These are phyloP conservation scores for Populus tremula DNA, from an alignment of 345 rosid species.

Conservation along the genomic window DNA sequence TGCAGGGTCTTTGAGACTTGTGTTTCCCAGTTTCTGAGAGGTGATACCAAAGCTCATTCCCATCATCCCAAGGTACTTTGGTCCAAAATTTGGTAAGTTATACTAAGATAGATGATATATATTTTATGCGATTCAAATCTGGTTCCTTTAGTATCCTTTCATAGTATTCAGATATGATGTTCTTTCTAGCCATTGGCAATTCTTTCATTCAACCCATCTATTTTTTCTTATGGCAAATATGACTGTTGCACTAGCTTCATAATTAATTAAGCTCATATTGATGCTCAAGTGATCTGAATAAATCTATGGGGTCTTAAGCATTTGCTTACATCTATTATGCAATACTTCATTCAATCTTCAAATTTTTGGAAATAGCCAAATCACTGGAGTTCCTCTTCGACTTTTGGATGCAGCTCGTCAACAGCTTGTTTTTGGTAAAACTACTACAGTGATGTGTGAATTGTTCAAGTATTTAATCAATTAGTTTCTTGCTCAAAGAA, in stretches of 20 bases:
- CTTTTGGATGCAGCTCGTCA: constrained; percentile 67
- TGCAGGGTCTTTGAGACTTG: constrained; percentile 78
- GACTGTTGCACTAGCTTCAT: not conserved
- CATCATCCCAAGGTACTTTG: constrained; percentile 48
- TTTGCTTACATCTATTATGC: not conserved
- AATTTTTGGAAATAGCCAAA: constrained; percentile 47
- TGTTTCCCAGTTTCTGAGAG: constrained; percentile 56
- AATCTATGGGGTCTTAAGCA: not conserved
- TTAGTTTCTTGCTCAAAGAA: not conserved
- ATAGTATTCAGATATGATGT: not conserved
- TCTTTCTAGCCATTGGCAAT: not conserved
- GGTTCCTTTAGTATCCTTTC: not conserved
- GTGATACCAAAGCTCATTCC: constrained; percentile 42
- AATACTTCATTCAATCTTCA: constrained; percentile 1
- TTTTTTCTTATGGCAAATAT: not conserved
- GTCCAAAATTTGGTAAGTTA: constrained; percentile 65
- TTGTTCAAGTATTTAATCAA: not conserved
- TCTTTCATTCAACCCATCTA: not conserved
- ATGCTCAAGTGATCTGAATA: not conserved
- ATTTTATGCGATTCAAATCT: not conserved
- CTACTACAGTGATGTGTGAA: not conserved
- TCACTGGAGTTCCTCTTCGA: too few relatives aligned
- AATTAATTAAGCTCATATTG: not conserved
- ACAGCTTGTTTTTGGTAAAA: constrained; percentile 72
- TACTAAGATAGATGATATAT: not conserved